phyloP scores from a whole-genome alignment of 345 rosid species.

The Zanthoxylum bungeanum region DNA sequence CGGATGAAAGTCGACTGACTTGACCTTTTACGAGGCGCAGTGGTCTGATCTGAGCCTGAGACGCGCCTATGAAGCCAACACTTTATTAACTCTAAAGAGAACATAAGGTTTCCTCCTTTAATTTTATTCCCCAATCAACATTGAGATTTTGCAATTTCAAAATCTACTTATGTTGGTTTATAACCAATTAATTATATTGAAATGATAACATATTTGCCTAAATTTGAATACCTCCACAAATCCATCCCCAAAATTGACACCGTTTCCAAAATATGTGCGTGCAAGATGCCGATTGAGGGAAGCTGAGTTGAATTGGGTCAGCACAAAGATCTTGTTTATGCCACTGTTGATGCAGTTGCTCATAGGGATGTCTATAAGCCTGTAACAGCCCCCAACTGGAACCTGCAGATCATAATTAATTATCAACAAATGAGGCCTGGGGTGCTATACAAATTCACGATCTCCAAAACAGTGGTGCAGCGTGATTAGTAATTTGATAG shows the following conservation, averaged over 20 bases:
- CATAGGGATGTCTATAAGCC: slow-evolving; percentile 94
- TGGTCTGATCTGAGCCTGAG: too few relatives aligned
- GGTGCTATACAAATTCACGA: neutral
- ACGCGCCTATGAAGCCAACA: too few relatives aligned
- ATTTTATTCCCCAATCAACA: neutral
- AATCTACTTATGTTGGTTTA: neutral
- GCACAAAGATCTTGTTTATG: slow-evolving; percentile 86
- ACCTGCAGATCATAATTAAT: slow-evolving; percentile 47
- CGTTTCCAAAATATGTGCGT: slow-evolving; percentile 86
- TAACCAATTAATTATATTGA: neutral
- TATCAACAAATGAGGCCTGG: slow-evolving; percentile 6
- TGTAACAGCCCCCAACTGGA: slow-evolving; percentile 92
- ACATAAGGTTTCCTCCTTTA: neutral
- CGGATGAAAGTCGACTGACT: too few relatives aligned
- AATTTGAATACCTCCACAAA: slow-evolving; percentile 76
- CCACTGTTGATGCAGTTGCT: slow-evolving; percentile 96
- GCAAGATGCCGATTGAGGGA: slow-evolving; percentile 94
- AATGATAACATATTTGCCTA: neutral
- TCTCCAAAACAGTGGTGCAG: neutral
- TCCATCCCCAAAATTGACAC: slow-evolving; percentile 91
- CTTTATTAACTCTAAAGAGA: neutral
- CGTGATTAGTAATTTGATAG: neutral
- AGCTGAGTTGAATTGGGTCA: slow-evolving; percentile 94
- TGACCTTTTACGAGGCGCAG: too few relatives aligned
- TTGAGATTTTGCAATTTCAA: neutral